Conservation (phyloP, 1,284 basidiomycete genomes). For the Cronartium quercuum region DNA sequence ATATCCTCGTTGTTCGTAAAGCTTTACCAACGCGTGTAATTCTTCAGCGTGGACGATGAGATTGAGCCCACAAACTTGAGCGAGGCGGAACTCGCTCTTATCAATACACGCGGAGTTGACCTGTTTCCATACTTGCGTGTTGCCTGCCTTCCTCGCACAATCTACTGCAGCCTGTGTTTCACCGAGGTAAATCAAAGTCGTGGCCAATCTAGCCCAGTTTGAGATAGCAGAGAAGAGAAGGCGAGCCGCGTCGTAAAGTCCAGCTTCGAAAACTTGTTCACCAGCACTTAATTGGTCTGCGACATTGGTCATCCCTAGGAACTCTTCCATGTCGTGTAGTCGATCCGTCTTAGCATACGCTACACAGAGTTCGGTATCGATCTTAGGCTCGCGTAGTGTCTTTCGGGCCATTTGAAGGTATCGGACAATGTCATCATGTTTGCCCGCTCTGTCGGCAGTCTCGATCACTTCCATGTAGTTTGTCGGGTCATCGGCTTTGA, state of each 20-base stretch:
- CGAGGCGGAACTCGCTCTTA: conserved; percentile 92
- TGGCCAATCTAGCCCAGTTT: conserved; percentile 96
- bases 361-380: conserved; percentile 94
- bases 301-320: conserved; percentile 97
- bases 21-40: conserved; percentile 67
- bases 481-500: conserved; percentile 93
- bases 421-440: conserved; percentile 95
- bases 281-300: conserved; percentile 69
- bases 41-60: conserved; percentile 95
- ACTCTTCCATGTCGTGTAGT: conserved; percentile 98
- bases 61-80: conserved; percentile 97
- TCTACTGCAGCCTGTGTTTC: conserved; percentile 98
- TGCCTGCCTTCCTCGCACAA: conserved; percentile 95
- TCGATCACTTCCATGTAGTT: conserved; percentile 97
- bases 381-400: conserved; percentile 89
- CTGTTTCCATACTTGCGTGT: conserved; percentile 99
- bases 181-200: conserved; percentile 94
- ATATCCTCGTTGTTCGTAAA: conserved; percentile 85
- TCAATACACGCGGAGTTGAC: conserved; percentile 97
- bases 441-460: conserved; percentile 89
- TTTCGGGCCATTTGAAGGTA: conserved; percentile 99
- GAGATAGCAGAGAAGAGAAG: conserved; percentile 93
- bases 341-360: conserved; percentile 96
- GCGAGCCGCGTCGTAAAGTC: conserved; percentile 94
- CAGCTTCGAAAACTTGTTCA: conserved; percentile 99